Conservation (phyloP, 306 rosid species). For the Corylus avellana region DNA sequence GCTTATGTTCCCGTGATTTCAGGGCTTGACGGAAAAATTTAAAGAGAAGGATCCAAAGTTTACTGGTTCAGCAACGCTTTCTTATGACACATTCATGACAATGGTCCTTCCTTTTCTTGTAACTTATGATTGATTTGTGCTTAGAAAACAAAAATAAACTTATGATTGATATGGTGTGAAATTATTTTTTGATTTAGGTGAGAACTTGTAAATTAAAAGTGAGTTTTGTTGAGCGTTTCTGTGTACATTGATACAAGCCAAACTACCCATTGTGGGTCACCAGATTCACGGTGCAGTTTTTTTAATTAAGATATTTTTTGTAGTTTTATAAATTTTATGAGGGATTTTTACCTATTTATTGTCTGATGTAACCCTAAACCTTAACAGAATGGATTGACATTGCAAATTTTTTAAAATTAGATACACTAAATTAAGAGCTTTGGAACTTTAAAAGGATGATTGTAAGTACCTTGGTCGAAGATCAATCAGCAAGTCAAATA, state of each 20-base stretch:
- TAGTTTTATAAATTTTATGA: not conserved
- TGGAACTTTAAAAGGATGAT: too few species aligned
- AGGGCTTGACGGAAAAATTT: slow-evolving; percentile 91
- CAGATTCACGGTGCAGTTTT: too few species aligned
- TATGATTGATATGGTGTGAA: slow-evolving; percentile 45
- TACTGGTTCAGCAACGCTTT: slow-evolving; percentile 65
- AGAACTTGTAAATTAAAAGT: not conserved
- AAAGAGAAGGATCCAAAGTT: slow-evolving; percentile 74
- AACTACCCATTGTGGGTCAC: too few species aligned
- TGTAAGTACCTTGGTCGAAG: too few species aligned
- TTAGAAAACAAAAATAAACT: slow-evolving; percentile 11
- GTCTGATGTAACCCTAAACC: too few species aligned
- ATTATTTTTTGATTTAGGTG: not conserved
- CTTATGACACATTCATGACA: slow-evolving; percentile 71
- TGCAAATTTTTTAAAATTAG: too few species aligned
- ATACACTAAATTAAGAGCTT: too few species aligned
- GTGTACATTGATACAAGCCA: not conserved
- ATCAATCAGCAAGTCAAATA: too few species aligned
- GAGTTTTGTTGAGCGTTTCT: not conserved
- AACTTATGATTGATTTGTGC: slow-evolving; percentile 56
- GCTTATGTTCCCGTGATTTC: slow-evolving; percentile 34
- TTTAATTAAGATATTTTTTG: not conserved
- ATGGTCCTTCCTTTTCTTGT: slow-evolving; percentile 82
- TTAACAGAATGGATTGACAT: too few species aligned
- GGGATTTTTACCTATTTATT: too few species aligned